Evolutionary conservation across 768 basidiomycete species (phyloP), one percentile per base, ranked within the genome.

Genomic region (Boletus speciosus): DNA sequence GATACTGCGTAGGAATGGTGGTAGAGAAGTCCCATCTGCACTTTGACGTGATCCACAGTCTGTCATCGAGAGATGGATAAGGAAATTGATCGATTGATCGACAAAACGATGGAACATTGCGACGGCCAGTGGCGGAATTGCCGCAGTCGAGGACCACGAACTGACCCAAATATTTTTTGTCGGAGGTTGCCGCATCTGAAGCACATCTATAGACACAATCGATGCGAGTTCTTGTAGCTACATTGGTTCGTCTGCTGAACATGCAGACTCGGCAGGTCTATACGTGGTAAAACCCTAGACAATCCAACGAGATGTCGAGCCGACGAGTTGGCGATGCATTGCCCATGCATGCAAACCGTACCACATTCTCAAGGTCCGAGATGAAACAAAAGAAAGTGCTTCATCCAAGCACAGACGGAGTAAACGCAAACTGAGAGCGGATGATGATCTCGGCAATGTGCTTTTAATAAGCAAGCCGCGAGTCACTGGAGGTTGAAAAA

Each of bases 381-480:
- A 49, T 44, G 27, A 4, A 32, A 31, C 39, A 10, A 29, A 36
- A 43, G 1, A 23, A 29, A 25, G n/a, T 4, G 21, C 10, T 27
- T 43, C 41, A 45, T 31, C 21, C 29, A 51, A 34, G 29, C 47
- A 27, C 35, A 14, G 29, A 31, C 32, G 47, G 19, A 32, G 46
- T 23, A 23, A 36, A 19, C 34, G 4, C 5, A 25, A 14, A 21
- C 42, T 25, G 48, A 45, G n/a, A 38, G 29, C 51, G 47, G 47
- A 63, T 58, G 59, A 55, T 40, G 35, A 46, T 61, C 52, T 44
- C 31, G 51, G 52, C 51, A 51, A 27, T 7, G 16, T 12, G 39
- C 16, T 29, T 29, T 29, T 29, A 29, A 29, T 29, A 29, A 29
- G 29, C 29, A 29, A 29, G 29, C 25, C 25, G 25, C 25, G 25